Conservation (phyloP, 2,329 filamentous ascomycete genomes). For the Ceratocystis ficicola region DNA sequence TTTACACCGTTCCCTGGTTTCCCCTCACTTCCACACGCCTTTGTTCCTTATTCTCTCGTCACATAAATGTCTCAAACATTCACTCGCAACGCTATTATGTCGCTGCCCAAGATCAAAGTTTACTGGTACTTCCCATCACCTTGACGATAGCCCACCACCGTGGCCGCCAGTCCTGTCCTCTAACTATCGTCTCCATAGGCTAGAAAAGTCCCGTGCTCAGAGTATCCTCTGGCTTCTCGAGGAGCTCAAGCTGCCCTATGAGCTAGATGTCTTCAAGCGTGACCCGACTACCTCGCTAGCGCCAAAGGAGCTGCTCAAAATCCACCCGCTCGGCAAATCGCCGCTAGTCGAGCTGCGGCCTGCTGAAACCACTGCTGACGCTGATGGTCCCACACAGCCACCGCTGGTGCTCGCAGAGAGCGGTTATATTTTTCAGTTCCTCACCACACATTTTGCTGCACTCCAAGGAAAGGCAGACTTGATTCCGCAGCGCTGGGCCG, state of each 20-base stretch:
- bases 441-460: constrained; percentile 50
- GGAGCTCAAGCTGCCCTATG: constrained; percentile 66
- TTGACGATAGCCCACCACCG: not conserved
- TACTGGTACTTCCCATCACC: constrained; percentile 20
- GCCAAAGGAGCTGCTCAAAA: constrained; percentile 58
- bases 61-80: constrained; percentile 11
- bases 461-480: constrained; percentile 32
- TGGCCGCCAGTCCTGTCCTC: not conserved
- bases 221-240: constrained; percentile 77
- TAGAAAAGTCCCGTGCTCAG: constrained; percentile 70
- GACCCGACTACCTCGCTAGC: constrained; percentile 50
- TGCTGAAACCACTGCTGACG: constrained; percentile 23
- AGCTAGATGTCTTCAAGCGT: constrained; percentile 69
- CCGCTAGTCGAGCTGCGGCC: constrained; percentile 57
- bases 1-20: not conserved
- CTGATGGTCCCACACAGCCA: constrained; percentile 25
- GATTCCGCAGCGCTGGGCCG: constrained; percentile 40
- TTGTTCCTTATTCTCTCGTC: not conserved
- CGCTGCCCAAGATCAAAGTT: constrained; percentile 40
- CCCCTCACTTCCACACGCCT: constrained; percentile 1
- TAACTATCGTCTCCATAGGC: constrained; percentile 40
- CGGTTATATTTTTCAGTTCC: constrained; percentile 67
- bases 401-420: constrained; percentile 65
- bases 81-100: constrained; percentile 13
- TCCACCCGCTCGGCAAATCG: constrained; percentile 80